Evolutionary conservation across 1,284 basidiomycete species (phyloP), one percentile per base, ranked within the genome.

Genomic region (Coniferiporia weirii): DNA sequence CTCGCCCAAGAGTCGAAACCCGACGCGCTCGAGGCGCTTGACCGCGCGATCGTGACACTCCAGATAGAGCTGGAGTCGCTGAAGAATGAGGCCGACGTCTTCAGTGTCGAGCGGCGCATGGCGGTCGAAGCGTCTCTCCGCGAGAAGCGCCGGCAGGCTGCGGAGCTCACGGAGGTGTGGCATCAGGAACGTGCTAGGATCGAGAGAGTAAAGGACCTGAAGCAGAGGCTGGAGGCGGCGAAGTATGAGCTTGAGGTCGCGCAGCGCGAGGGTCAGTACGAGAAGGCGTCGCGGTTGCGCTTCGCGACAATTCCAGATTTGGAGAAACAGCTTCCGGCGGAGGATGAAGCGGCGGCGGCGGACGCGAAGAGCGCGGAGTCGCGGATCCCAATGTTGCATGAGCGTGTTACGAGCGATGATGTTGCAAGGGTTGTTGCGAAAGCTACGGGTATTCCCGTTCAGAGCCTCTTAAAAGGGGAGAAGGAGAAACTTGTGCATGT

Each of bases 1-100:
- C 82, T 98, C 3, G 89, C 93, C 1, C 94, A 95, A 67, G 95
- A 97, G 70, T 88, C 84, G 46, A 93, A 95, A 68, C 95, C 95
- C 0, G 89, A 93, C 63, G 85, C 86, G 62, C 79, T 98, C 2
- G 94, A 97, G 68, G 77, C 79, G 1, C 79, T 97, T 5, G 90
- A 95, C 62, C 79, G 93, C 35, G 85, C 91, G 57, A 87, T 95
- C 47, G 80, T 95, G 65, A 95, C 91, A 0, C 77, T 95, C 3
- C 85, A 95, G 71, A 97, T 97, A 65, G 95, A 98, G 72, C 76
- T 92, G 12, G 92, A 94, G 72, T 92, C 89, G 63, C 76, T 98
- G 64, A 92, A 91, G 72, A 93, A 93, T 57, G 95, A 97, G 72
- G 79, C 78, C 2, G 95, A 98, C 67, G 79, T 87, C 2, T 88